Conservation (phyloP, 1,139 yeast genomes). For the Debaryomyces sp. region DNA sequence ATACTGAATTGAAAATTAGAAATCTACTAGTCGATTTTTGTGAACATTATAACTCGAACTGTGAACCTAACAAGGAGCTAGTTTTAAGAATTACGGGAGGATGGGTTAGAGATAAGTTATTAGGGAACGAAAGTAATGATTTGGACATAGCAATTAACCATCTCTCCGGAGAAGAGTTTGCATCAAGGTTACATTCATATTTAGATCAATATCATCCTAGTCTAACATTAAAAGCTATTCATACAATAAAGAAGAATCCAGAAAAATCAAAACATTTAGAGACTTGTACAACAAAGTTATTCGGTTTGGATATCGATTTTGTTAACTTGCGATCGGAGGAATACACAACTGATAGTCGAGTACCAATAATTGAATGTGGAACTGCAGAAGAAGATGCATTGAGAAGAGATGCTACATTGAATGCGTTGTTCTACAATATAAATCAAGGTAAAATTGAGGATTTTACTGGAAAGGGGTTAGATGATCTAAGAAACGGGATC, state of each 20-base stretch:
- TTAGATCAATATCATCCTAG: conserved; percentile 46
- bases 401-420: conserved; percentile 91
- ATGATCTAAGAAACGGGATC: conserved; percentile 69
- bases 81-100: conserved; percentile 93
- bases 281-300: conserved; percentile 89
- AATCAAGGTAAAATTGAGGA: conserved; percentile 74
- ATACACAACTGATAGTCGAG: conserved; percentile 79
- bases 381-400: conserved; percentile 91
- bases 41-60: conserved; percentile 30
- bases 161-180: conserved; percentile 86
- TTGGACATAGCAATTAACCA: conserved; percentile 87
- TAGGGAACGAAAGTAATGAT: conserved; percentile 81
- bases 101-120: conserved; percentile 94
- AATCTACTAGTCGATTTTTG: conserved; percentile 49
- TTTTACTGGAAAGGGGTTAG: conserved; percentile 72
- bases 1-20: conserved; percentile 51
- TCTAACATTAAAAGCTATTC: conserved; percentile 55
- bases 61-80: conserved; percentile 19
- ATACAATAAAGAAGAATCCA: conserved; percentile 88
- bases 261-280: conserved; percentile 95
- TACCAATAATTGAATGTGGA: conserved; percentile 78
- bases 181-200: conserved; percentile 61
- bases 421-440: conserved; percentile 87
- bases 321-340: conserved; percentile 89
- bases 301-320: conserved; percentile 83